phyloP scores from a whole-genome alignment of 768 basidiomycete genomes.

The Hericium rajendrae region DNA sequence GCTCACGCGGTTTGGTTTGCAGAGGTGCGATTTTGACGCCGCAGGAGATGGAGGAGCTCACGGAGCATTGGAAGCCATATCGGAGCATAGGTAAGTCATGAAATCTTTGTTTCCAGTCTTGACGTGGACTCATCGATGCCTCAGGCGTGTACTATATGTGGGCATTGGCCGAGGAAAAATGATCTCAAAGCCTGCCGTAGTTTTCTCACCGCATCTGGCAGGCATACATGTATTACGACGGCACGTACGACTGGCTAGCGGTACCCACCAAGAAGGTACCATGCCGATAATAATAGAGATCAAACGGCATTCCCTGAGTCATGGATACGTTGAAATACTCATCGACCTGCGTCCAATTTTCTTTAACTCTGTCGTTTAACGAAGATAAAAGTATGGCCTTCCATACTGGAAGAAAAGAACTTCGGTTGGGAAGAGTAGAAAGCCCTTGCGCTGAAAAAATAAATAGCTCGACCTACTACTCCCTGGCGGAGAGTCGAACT shows the following conservation, averaged over 20 bases:
- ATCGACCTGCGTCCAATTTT: too few species aligned
- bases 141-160: slow-evolving; percentile 83
- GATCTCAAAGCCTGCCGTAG: not conserved
- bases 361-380: not conserved
- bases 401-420: not conserved
- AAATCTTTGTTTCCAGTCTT: not conserved
- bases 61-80: slow-evolving; percentile 73
- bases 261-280: too few species aligned
- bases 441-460: not conserved
- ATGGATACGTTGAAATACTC: too few species aligned
- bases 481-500: not conserved
- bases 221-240: too few species aligned
- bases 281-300: too few species aligned
- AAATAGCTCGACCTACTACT: not conserved
- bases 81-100: slow-evolving; percentile 56
- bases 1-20: slow-evolving; percentile 4
- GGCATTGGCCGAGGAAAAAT: slow-evolving; percentile 47
- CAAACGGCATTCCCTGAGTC: too few species aligned
- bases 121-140: slow-evolving; percentile 1
- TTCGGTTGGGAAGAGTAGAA: not conserved
- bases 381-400: not conserved
- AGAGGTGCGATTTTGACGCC: slow-evolving; percentile 72
- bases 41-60: slow-evolving; percentile 72
- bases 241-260: too few species aligned
- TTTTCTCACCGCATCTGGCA: too few species aligned